Conservation (phyloP, 345 rosid genomes). For the Hirschfeldia incana region DNA sequence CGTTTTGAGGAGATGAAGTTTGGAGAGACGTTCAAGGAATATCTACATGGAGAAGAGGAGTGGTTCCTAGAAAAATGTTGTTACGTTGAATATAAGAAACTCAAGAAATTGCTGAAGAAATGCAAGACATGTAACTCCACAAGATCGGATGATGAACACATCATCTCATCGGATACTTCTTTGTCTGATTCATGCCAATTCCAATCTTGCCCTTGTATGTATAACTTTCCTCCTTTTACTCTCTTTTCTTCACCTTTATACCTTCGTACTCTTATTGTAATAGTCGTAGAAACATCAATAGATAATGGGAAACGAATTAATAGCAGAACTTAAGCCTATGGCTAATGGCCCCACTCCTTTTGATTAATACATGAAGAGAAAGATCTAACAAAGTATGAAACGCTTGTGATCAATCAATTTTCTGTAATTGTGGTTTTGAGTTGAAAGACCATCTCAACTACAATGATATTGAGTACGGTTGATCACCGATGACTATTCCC, state of each 20-base stretch:
- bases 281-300: background rate
- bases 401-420: background rate
- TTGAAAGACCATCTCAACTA: background rate
- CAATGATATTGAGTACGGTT: background rate
- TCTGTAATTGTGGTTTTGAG: background rate
- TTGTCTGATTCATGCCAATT: conserved; percentile 40
- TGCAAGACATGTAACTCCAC: conserved; percentile 60
- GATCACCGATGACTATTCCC: background rate
- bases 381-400: background rate
- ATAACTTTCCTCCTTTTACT: background rate
- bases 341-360: background rate
- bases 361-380: background rate
- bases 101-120: conserved; percentile 74
- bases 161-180: conserved; percentile 14
- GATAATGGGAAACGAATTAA: background rate
- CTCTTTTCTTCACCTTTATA: background rate
- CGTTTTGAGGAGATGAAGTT: conserved; percentile 63
- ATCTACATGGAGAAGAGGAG: conserved; percentile 70
- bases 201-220: conserved; percentile 63
- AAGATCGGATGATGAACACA: conserved; percentile 32
- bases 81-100: conserved; percentile 81
- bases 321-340: background rate
- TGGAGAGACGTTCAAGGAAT: conserved; percentile 81
- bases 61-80: conserved; percentile 57
- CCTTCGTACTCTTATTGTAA: background rate